A percentile compares a stretch with the other conserved stretches of the same genome.
These are phyloP conservation scores for Pyrus bretschneideri DNA, from an alignment of 306 rosid genomes.

Conservation along the genomic window DNA sequence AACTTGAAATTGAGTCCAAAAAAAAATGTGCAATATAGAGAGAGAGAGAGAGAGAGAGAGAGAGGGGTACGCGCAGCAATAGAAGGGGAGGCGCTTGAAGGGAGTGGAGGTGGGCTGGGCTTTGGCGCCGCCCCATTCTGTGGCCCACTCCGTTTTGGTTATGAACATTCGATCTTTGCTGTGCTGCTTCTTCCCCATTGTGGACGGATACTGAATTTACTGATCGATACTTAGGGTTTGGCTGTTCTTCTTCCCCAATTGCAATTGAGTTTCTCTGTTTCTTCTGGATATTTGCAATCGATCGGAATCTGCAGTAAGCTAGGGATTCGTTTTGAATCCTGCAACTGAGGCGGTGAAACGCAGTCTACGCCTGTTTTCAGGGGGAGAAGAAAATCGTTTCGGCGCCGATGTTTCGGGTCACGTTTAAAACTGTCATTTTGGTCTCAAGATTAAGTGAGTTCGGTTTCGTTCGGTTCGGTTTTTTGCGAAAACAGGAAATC, in stretches of 20 bases:
- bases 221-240: not conserved
- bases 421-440: not conserved
- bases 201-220: not conserved
- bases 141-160: constrained; percentile 98
- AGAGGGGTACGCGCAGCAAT: constrained; percentile 72
- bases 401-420: not conserved
- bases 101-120: constrained; percentile 57
- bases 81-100: constrained; percentile 93
- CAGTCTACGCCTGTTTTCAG: not conserved
- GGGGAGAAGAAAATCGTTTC: not conserved
- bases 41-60: constrained; percentile 3
- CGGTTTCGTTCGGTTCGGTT: no score
- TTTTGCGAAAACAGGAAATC: no score
- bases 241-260: not conserved
- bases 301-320: not conserved
- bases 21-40: not conserved
- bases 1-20: not conserved
- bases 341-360: not conserved
- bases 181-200: constrained; percentile 96
- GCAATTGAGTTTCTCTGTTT: not conserved
- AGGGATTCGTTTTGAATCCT: not conserved
- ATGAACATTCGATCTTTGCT: constrained; percentile 91
- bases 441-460: no score
- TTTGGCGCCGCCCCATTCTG: constrained; percentile 98
- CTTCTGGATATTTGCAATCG: not conserved